phyloP scores from a whole-genome alignment of 2,329 filamentous ascomycete species.

The Chrysoporthe cubensis region DNA sequence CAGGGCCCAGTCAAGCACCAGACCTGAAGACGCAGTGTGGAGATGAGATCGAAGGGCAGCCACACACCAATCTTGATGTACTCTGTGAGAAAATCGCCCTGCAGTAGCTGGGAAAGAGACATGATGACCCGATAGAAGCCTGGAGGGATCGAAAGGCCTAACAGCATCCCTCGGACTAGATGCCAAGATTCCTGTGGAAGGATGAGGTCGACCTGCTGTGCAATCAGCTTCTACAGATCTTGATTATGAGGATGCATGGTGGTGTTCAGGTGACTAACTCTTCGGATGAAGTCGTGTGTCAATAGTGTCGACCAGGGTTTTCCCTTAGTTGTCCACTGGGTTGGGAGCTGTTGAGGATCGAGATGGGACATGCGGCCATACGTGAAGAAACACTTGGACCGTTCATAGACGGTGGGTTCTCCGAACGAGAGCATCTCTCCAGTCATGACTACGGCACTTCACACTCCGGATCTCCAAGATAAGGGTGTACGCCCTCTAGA shows the following conservation, averaged over 20 bases:
- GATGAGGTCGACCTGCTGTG: slow-evolving; percentile 68
- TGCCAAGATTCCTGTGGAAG: slow-evolving; percentile 67
- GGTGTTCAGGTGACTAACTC: slow-evolving; percentile 46
- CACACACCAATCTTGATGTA: slow-evolving; percentile 69
- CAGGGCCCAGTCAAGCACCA: not conserved
- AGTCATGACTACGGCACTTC: not conserved
- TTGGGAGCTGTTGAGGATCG: slow-evolving; percentile 70
- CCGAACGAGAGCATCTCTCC: slow-evolving; percentile 50
- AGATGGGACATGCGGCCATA: slow-evolving; percentile 71
- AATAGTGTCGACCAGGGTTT: slow-evolving; percentile 76
- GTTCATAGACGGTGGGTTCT: slow-evolving; percentile 52
- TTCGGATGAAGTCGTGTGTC: slow-evolving; percentile 69
- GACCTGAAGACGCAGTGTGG: slow-evolving; percentile 9
- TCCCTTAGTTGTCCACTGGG: slow-evolving; percentile 71
- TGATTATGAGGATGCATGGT: not conserved
- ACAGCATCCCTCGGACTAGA: slow-evolving; percentile 56
- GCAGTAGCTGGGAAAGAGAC: slow-evolving; percentile 71
- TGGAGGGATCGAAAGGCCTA: slow-evolving; percentile 41
- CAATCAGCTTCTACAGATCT: slow-evolving; percentile 4
- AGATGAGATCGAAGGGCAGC: slow-evolving; percentile 50
- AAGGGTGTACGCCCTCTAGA: not conserved
- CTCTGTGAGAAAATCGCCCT: slow-evolving; percentile 76
- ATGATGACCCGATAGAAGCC: slow-evolving; percentile 72
- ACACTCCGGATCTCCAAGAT: not conserved
- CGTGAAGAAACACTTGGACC: slow-evolving; percentile 74